Evolutionary conservation across 2,329 filamentous ascomycete species (phyloP), one percentile per base, ranked within the genome.

Genomic region (Xylariaceae sp.): DNA sequence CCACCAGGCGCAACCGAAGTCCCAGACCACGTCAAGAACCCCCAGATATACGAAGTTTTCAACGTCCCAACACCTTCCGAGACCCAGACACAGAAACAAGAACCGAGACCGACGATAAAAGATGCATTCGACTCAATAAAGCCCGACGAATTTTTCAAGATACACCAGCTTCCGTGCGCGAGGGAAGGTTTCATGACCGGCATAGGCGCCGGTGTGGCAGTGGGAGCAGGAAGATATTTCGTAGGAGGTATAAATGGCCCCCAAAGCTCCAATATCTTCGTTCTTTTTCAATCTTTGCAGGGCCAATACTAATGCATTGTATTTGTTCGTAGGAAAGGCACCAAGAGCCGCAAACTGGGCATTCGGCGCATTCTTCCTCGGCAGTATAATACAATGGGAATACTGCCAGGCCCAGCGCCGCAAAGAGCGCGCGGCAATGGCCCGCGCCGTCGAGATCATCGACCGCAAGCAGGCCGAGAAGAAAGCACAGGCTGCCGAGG

Each of bases 101-200:
- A 42, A 41, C 28, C 54, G 66, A 68, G 66, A 57, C 76, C 73
- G 50, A 81, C 68, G 44, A 62, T 85, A n/a, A 69, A 71, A 36
- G 84, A 90, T 40, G 88, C 83, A 1, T 75, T 92, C 45, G 80
- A 83, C 56, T 82, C 79, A 44, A 84, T 93, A 55, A 84, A 84
- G 55, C 66, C 78, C 38, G 77, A 86, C 38, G 89, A 93, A 63
- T 88, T 92, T 58, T 70, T 83, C 42, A 82, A 83, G 42, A 76
- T 95, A 48, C 86, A 92, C 69, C 87, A 88, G 69, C 81, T 84
- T 51, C 93, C 93, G 0, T 97, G 94, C 70, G 88, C 90, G 17
- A 80, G 92, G 55, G 87, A 96, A 66, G 87, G 89, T 2, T 77
- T 96, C 48, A 74, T 97, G 61, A 84, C 88, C 1, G 94, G 91